Conservation (phyloP, 495 filamentous ascomycete genomes). For the Penicillium verhagenii region DNA sequence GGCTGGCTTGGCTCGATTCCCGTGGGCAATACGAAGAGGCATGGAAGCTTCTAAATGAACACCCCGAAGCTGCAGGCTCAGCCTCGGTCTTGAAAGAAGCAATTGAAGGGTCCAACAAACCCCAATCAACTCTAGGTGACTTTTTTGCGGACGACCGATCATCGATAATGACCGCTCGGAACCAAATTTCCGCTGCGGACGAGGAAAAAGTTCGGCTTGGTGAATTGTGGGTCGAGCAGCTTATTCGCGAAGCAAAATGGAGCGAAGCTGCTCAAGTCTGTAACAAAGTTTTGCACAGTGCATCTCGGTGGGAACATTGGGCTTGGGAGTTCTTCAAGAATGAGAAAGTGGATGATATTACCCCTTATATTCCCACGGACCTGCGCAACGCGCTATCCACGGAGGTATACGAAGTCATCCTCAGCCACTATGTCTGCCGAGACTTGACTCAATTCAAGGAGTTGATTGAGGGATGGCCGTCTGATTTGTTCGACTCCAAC, state of each 20-base stretch:
- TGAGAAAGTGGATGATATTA: conserved; percentile 83
- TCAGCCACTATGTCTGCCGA: conserved; percentile 77
- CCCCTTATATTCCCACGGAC: conserved; percentile 73
- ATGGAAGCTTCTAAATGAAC: conserved; percentile 82
- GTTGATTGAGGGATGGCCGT: conserved; percentile 80
- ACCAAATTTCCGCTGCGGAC: conserved; percentile 61
- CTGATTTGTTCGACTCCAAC: conserved; percentile 75
- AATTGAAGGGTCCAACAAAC: conserved; percentile 52
- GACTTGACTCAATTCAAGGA: conserved; percentile 69
- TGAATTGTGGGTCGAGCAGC: conserved; percentile 86
- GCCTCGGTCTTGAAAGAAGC: conserved; percentile 50
- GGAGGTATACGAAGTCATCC: conserved; percentile 80
- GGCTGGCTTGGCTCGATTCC: conserved; percentile 78
- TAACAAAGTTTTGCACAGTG: conserved; percentile 74
- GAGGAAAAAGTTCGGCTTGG: conserved; percentile 91
- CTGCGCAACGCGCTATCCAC: conserved; percentile 77
- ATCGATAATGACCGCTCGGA: conserved; percentile 51
- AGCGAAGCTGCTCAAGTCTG: conserved; percentile 70
- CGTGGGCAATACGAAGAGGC: conserved; percentile 77
- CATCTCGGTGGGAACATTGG: conserved; percentile 90
- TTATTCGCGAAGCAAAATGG: conserved; percentile 74
- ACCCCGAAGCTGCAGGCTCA: conserved; percentile 57
- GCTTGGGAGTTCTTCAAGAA: conserved; percentile 85
- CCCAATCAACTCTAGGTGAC: conserved; percentile 61
- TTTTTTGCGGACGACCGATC: conserved; percentile 75